Conservation (phyloP, 2,329 filamentous ascomycete species). For the Penicillium psychrosexuale region DNA sequence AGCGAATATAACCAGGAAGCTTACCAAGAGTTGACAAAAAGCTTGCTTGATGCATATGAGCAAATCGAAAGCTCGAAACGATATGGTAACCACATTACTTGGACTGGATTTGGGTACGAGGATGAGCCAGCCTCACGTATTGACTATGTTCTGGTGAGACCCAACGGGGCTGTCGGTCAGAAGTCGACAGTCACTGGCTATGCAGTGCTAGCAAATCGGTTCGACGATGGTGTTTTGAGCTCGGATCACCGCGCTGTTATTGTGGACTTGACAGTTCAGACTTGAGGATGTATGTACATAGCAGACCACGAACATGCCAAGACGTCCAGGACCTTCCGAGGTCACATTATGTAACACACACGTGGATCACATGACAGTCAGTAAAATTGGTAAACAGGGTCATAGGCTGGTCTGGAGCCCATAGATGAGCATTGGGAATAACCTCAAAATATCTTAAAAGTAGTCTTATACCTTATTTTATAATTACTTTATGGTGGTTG, state of each 20-base stretch:
- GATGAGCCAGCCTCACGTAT: constrained; percentile 44
- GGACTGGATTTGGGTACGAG: constrained; percentile 52
- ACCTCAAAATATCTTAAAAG: neutral
- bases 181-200: constrained; percentile 49
- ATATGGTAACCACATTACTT: constrained; percentile 55
- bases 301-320: neutral
- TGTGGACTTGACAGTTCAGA: constrained; percentile 17
- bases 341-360: constrained; percentile 1
- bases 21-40: constrained; percentile 49
- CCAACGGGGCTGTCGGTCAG: constrained; percentile 21
- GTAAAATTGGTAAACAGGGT: constrained; percentile 9
- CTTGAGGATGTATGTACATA: neutral
- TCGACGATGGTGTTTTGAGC: constrained; percentile 54
- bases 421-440: neutral
- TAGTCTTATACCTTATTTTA: neutral
- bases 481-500: neutral
- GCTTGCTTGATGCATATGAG: constrained; percentile 40
- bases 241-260: constrained; percentile 59
- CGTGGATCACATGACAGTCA: constrained; percentile 1
- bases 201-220: constrained; percentile 52
- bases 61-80: constrained; percentile 34
- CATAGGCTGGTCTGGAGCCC: neutral
- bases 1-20: constrained; percentile 52
- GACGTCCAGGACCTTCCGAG: neutral
- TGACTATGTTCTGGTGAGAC: constrained; percentile 52